phyloP scores from a whole-genome alignment of 192 early-diverging fungal genomes.

The Cetraspora pellucida region DNA sequence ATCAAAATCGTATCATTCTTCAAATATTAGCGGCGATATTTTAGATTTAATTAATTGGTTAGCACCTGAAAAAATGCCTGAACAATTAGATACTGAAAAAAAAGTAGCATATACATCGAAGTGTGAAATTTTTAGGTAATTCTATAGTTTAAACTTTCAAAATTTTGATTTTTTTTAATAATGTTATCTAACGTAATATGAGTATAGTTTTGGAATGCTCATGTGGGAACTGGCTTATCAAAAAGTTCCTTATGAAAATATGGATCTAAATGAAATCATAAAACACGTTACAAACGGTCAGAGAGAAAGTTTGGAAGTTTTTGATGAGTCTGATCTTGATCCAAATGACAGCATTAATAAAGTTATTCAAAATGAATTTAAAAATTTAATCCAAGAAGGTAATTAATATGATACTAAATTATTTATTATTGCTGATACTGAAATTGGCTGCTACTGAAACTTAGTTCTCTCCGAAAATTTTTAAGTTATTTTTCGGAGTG shows the following conservation, averaged over 20 bases:
- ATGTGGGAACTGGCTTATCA: conserved; percentile 2
- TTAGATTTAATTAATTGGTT: not conserved
- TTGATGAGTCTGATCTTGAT: not conserved
- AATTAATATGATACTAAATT: no score
- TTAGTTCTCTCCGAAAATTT: no score
- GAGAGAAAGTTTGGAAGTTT: not conserved
- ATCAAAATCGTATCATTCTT: not conserved
- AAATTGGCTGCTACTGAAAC: no score
- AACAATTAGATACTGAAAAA: not conserved
- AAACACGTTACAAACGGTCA: not conserved
- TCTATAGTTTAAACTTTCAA: not conserved
- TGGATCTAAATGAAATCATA: not conserved
- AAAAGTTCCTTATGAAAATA: not conserved
- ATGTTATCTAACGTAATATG: not conserved
- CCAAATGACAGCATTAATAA: not conserved
- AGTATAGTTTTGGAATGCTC: conserved; percentile 3
- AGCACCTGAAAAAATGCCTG: not conserved
- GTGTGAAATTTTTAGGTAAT: not conserved
- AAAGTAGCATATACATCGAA: not conserved
- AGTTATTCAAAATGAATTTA: not conserved
- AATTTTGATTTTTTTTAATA: not conserved
- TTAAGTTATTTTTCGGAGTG: no score
- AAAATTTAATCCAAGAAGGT: not conserved
- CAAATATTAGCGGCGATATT: no score
- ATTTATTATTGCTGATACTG: no score